These are phyloP conservation scores for Dendrothele bispora DNA, from an alignment of 768 basidiomycete genomes.

Conservation along the genomic window DNA sequence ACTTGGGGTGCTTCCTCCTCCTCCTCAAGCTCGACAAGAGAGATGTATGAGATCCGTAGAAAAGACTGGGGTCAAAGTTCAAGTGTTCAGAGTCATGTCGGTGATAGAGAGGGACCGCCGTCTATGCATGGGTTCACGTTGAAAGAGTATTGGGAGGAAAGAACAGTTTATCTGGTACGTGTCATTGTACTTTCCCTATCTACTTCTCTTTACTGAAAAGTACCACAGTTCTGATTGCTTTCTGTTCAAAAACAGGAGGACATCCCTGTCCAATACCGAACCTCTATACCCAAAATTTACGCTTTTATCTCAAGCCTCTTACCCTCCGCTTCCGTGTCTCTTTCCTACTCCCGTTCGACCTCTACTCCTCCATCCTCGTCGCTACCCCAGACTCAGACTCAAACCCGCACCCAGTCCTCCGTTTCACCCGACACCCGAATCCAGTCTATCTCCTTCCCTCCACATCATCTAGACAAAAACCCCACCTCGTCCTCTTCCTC, in stretches of 20 bases:
- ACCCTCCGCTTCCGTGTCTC: constrained; percentile 9
- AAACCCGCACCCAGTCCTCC: no score
- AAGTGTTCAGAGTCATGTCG: constrained; percentile 19
- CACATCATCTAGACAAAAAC: constrained; percentile 57
- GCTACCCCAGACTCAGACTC: background rate
- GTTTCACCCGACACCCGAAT: constrained; percentile 34
- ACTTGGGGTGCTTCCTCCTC: constrained; percentile 32
- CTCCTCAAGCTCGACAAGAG: constrained; percentile 26
- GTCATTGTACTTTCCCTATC: background rate
- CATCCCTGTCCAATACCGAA: constrained; percentile 57
- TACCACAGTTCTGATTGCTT: background rate
- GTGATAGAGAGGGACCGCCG: background rate
- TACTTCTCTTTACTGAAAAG: constrained; percentile 1
- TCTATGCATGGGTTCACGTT: constrained; percentile 27
- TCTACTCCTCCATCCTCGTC: background rate
- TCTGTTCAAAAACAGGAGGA: no score
- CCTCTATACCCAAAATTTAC: constrained; percentile 44
- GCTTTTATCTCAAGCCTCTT: constrained; percentile 44
- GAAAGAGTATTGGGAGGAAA: constrained; percentile 60
- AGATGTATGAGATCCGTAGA: constrained; percentile 68
- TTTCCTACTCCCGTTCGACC: background rate
- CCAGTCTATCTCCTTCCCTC: constrained; percentile 57
- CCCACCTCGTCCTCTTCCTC: background rate
- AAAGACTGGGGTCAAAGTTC: constrained; percentile 30
- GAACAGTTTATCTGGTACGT: constrained; percentile 70